These are phyloP conservation scores for Nakataea oryzae DNA, from an alignment of 2,329 filamentous ascomycete genomes.

Conservation along the genomic window DNA sequence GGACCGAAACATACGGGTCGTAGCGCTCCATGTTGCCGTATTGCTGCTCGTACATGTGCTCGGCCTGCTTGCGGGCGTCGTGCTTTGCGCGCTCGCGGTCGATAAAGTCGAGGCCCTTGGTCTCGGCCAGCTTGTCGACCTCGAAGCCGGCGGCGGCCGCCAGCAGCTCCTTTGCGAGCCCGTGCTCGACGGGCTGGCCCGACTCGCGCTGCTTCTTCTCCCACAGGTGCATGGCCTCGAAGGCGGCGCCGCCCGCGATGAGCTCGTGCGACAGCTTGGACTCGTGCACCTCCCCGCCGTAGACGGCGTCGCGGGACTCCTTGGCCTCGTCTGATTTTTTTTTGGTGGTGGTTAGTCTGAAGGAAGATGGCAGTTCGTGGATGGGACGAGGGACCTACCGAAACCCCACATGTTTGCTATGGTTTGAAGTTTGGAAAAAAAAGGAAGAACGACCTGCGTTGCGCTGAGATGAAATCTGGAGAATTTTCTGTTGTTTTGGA, in stretches of 20 bases:
- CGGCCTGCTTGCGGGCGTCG: conserved; percentile 46
- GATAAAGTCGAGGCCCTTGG: conserved; percentile 51
- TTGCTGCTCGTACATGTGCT: conserved; percentile 52
- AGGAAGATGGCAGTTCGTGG: neutral
- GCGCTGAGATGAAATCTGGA: neutral
- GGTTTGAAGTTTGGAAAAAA: neutral
- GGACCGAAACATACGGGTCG: conserved; percentile 37
- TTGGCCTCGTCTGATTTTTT: conserved; percentile 27
- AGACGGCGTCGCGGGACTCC: conserved; percentile 30
- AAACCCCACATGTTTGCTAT: conserved; percentile 3
- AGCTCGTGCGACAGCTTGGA: conserved; percentile 62
- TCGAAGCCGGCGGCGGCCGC: conserved; percentile 64
- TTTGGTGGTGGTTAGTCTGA: neutral
- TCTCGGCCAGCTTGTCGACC: conserved; percentile 66
- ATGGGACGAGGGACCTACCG: neutral
- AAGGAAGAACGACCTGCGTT: neutral
- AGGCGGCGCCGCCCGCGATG: conserved; percentile 64
- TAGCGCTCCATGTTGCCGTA: conserved; percentile 43
- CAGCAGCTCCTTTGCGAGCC: conserved; percentile 68
- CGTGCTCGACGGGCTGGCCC: conserved; percentile 61
- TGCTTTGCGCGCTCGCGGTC: conserved; percentile 48
- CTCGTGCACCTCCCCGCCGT: conserved; percentile 38
- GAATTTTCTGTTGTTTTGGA: neutral
- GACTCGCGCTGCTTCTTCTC: conserved; percentile 64
- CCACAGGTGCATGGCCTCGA: conserved; percentile 70